Conservation (phyloP, 345 rosid genomes). For the Theobroma cacao region DNA sequence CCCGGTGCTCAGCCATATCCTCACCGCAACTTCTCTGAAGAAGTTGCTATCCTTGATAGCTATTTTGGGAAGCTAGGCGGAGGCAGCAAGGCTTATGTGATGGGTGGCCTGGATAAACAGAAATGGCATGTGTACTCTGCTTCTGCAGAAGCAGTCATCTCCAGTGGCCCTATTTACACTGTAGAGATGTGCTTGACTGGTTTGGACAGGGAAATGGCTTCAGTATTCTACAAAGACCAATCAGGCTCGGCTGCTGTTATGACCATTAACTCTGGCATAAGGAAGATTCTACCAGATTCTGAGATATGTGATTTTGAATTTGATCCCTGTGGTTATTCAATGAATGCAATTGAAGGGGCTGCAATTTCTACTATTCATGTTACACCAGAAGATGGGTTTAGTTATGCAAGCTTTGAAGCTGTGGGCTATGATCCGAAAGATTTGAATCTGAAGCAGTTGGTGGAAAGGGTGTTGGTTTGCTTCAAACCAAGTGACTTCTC, state of each 20-base stretch:
- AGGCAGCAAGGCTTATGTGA: constrained; percentile 60
- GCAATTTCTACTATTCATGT: constrained; percentile 79
- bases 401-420: constrained; percentile 83
- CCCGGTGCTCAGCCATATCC: constrained; percentile 70
- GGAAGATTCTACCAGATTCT: constrained; percentile 67
- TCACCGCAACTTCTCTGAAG: constrained; percentile 73
- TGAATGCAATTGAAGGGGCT: constrained; percentile 70
- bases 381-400: constrained; percentile 77
- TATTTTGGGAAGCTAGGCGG: constrained; percentile 54
- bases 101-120: constrained; percentile 48
- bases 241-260: constrained; percentile 48
- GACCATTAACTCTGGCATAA: constrained; percentile 63
- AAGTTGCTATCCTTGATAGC: constrained; percentile 67
- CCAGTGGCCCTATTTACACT: constrained; percentile 41
- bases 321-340: constrained; percentile 83
- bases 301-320: constrained; percentile 73
- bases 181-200: constrained; percentile 93
- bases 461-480: constrained; percentile 58
- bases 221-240: constrained; percentile 51
- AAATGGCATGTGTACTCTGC: constrained; percentile 89
- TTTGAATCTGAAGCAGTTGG: constrained; percentile 36
- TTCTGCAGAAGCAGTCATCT: constrained; percentile 21
- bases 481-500: constrained; percentile 62
- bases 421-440: constrained; percentile 51
- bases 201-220: constrained; percentile 49